Conservation (phyloP, 495 filamentous ascomycete genomes). For the Sphaerosporella brunnea region DNA sequence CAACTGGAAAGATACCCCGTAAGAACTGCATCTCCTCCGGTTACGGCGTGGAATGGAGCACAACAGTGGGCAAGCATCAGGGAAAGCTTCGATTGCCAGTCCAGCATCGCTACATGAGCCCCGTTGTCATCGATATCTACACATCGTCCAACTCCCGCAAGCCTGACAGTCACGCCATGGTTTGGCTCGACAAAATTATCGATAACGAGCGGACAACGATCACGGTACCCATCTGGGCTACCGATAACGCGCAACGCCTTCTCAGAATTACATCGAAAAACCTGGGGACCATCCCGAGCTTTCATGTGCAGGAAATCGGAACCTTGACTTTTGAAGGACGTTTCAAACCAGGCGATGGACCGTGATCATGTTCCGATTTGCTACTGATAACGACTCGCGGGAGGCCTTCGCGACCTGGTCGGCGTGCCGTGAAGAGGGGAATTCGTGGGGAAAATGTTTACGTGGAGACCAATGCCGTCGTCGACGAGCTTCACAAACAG, state of each 20-base stretch:
- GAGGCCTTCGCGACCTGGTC: slow-evolving; percentile 94
- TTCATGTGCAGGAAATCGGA: slow-evolving; percentile 50
- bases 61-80: slow-evolving; percentile 35
- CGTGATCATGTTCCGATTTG: slow-evolving; percentile 66
- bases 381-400: slow-evolving; percentile 70
- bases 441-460: slow-evolving; percentile 50
- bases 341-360: slow-evolving; percentile 83
- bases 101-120: slow-evolving; percentile 71
- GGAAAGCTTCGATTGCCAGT: slow-evolving; percentile 57
- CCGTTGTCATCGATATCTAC: slow-evolving; percentile 68
- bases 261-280: slow-evolving; percentile 84
- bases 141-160: slow-evolving; percentile 38
- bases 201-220: slow-evolving; percentile 60
- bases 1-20: slow-evolving; percentile 48
- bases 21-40: slow-evolving; percentile 12
- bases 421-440: slow-evolving; percentile 69
- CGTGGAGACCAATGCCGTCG: slow-evolving; percentile 45
- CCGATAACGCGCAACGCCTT: slow-evolving; percentile 50
- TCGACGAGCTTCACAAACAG: slow-evolving; percentile 58
- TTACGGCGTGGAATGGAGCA: slow-evolving; percentile 42
- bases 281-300: slow-evolving; percentile 48
- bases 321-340: slow-evolving; percentile 56
- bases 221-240: slow-evolving; percentile 75
- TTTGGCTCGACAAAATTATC: slow-evolving; percentile 72
- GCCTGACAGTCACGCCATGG: slow-evolving; percentile 52